Evolutionary conservation across 83 land plant species (phyloP), one percentile per base, ranked within the genome.

Genomic region (Picea abies): DNA sequence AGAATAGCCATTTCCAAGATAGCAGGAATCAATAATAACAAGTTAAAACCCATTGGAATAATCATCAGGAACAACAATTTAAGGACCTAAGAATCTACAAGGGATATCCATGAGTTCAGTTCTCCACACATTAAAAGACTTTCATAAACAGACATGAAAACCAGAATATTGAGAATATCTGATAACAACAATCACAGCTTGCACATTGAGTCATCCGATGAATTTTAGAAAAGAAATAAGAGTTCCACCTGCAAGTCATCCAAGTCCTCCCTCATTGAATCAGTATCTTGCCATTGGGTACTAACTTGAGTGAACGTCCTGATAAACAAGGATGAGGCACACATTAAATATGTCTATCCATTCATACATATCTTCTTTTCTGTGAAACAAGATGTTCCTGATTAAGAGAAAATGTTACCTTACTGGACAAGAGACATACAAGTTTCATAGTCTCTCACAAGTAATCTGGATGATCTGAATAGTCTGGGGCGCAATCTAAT

Each of bases 281-380:
- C 99, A 23, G 94, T 93, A 84, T 97, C 99, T 82, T 92, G 97
- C 99, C 99, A 97, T 77, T 94, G 97, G 41, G 84, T 89, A 84
- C 99, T 97, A 70, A 97, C 94, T 92, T 97, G 99, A 72, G 99
- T 97, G 85, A 97, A 97, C 52, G 99, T 97, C 90, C 99, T 97
- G 93, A 85, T 58, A 75, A 82, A 76, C 44, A 79, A 12, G 16
- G 64, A 78, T 66, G 4, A 65, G 44, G 65, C 47, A 84, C 16
- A 69, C 26, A 84, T 6, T 82, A 80, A 47, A 64, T 65, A 22
- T 70, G 19, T 63, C 22, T 60, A 82, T 35, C 52, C 63, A 56
- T 56, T 56, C 60, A 56, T 56, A 56, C 3, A 12, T 56, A 56
- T 56, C 60, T 56, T 56, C 3, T 56, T 56, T 12, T 56, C 60